These are phyloP conservation scores for Calendula officinalis DNA, from an alignment of 129 eudicot genomes.

Conservation along the genomic window DNA sequence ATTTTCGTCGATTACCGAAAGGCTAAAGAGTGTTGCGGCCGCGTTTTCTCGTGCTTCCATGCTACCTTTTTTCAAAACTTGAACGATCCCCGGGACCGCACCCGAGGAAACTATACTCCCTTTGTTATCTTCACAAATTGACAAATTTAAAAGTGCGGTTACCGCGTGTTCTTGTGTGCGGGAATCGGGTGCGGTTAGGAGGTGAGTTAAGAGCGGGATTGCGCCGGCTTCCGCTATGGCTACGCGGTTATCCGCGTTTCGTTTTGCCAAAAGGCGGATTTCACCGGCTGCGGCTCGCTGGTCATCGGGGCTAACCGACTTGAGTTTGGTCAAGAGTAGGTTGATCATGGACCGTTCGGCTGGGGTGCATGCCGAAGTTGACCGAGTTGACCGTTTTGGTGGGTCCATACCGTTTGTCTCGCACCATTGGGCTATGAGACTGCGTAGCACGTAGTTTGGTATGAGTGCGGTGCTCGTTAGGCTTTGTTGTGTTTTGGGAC, in stretches of 20 bases:
- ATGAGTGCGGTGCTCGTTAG: slow-evolving; percentile 56
- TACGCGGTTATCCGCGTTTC: slow-evolving; percentile 85
- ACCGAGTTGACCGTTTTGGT: slow-evolving; percentile 59
- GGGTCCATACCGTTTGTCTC: slow-evolving; percentile 74
- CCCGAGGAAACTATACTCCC: slow-evolving; percentile 70
- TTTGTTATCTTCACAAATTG: slow-evolving; percentile 86
- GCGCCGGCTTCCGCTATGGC: slow-evolving; percentile 96
- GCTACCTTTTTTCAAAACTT: slow-evolving; percentile 79
- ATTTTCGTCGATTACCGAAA: slow-evolving; percentile 82
- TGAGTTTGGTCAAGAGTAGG: slow-evolving; percentile 59
- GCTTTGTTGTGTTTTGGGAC: slow-evolving; percentile 89
- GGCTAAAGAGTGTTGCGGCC: slow-evolving; percentile 88
- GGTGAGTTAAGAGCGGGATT: slow-evolving; percentile 72
- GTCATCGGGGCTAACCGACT: slow-evolving; percentile 60
- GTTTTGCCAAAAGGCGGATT: slow-evolving; percentile 88
- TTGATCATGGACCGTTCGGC: slow-evolving; percentile 81
- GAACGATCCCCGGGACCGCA: slow-evolving; percentile 91
- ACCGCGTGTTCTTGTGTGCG: slow-evolving; percentile 98
- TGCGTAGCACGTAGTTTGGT: slow-evolving; percentile 85
- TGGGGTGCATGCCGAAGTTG: slow-evolving; percentile 67
- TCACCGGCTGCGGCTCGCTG: slow-evolving; percentile 82
- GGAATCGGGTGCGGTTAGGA: slow-evolving; percentile 65
- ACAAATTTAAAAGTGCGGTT: slow-evolving; percentile 88
- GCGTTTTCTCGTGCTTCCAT: slow-evolving; percentile 96
- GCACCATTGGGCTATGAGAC: slow-evolving; percentile 94